phyloP scores from a whole-genome alignment of 306 rosid genomes.

The Glycine soja region DNA sequence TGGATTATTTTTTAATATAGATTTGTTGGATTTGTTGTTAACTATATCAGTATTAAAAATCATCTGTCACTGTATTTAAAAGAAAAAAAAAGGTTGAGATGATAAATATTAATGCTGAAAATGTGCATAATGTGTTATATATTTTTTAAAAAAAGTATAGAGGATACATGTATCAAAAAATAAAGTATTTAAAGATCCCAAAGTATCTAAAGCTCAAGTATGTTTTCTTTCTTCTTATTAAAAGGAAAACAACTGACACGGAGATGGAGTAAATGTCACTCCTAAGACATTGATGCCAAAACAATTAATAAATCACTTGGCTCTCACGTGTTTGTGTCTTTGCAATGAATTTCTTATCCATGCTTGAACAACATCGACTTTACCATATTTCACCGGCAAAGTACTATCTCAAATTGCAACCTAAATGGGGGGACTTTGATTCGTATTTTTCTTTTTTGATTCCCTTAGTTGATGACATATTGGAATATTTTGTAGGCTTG shows the following conservation, averaged over 20 bases:
- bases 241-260: conserved; percentile 36
- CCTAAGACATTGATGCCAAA: conserved; percentile 51
- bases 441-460: conserved; percentile 41
- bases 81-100: neutral
- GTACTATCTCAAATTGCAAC: conserved; percentile 47
- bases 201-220: conserved; percentile 15
- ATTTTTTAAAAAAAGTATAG: neutral
- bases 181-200: conserved; percentile 20
- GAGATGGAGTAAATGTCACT: conserved; percentile 51
- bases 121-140: neutral
- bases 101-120: neutral
- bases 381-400: conserved; percentile 49
- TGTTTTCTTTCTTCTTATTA: neutral
- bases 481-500: conserved; percentile 62
- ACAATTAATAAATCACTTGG: conserved; percentile 27
- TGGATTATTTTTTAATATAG: no score
- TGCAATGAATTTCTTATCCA: conserved; percentile 46
- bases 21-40: no score
- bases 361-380: conserved; percentile 35
- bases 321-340: conserved; percentile 62
- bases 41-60: no score
- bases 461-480: conserved; percentile 52
- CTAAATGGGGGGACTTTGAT: conserved; percentile 49
- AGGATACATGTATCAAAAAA: neutral
- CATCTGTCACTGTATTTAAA: no score